A percentile compares a stretch with the other conserved stretches of the same genome.
phyloP scores from a whole-genome alignment of 1,139 yeast genomes.

The Suhomyces anneliseae region DNA sequence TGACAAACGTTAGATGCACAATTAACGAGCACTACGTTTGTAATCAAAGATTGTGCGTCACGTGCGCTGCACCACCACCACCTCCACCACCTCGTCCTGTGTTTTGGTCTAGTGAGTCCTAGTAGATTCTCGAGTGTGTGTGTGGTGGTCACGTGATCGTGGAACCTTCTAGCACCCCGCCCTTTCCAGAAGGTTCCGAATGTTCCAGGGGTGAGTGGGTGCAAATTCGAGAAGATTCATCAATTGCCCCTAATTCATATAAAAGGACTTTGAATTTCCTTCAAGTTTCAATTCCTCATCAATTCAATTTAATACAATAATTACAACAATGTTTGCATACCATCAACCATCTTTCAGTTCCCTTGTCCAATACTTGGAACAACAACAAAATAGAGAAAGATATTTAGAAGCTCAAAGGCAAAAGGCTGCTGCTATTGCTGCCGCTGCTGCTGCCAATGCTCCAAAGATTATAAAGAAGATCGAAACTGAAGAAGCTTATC shows the following conservation, averaged over 20 bases:
- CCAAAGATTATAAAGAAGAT: constrained; percentile 39
- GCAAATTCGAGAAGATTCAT: constrained; percentile 11
- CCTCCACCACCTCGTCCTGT: no score
- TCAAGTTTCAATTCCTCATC: neutral
- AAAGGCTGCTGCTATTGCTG: constrained; percentile 4
- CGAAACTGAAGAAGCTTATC: constrained; percentile 39
- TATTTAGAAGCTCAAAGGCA: constrained; percentile 12
- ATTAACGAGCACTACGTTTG: no score
- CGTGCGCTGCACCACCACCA: no score
- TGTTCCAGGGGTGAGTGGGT: constrained; percentile 1
- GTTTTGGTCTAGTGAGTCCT: no score
- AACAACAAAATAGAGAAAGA: constrained; percentile 14
- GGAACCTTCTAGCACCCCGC: constrained; percentile 1
- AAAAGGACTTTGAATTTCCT: neutral
- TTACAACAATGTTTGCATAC: constrained; percentile 10
- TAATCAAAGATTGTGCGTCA: no score
- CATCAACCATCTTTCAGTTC: constrained; percentile 7
- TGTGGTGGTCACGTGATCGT: neutral
- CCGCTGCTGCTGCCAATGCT: constrained; percentile 4
- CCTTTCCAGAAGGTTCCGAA: constrained; percentile 4
- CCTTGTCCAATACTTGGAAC: constrained; percentile 8
- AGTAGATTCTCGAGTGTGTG: no score
- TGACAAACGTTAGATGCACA: no score
- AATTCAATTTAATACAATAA: neutral
- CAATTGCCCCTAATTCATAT: neutral